These are phyloP conservation scores for Starmerella gropengiesseri DNA, from an alignment of 805 yeast genomes.

Conservation along the genomic window DNA sequence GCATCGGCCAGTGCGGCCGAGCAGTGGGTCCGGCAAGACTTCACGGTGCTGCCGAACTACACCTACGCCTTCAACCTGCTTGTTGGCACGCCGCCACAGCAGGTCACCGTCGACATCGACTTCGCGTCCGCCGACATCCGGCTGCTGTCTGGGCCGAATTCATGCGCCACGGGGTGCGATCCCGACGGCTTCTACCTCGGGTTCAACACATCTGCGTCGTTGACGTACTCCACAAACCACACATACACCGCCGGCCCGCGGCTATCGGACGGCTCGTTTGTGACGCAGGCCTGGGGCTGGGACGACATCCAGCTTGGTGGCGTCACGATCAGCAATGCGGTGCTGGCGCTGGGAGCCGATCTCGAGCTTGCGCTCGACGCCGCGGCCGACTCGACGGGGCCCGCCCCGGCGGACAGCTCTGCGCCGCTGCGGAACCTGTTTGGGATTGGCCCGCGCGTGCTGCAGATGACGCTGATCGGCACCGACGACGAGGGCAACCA, in stretches of 20 bases:
- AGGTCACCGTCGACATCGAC: constrained; percentile 12
- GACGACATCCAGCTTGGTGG: constrained; percentile 10
- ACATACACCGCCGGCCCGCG: constrained; percentile 5
- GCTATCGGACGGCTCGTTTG: constrained; percentile 6
- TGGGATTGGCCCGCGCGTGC: constrained; percentile 20
- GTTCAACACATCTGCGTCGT: constrained; percentile 1
- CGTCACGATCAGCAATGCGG: neutral
- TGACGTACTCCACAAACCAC: neutral
- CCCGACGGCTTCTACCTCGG: neutral
- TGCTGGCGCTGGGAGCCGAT: constrained; percentile 2
- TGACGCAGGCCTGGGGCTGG: constrained; percentile 12
- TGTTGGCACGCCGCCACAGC: constrained; percentile 18
- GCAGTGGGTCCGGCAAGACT: constrained; percentile 5
- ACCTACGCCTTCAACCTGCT: constrained; percentile 7
- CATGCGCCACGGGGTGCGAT: constrained; percentile 6
- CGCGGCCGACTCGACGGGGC: too few species aligned
- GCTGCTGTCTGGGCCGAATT: constrained; percentile 5
- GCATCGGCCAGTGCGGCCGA: neutral
- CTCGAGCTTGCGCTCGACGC: too few species aligned
- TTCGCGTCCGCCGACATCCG: constrained; percentile 19
- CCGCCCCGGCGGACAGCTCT: too few species aligned
- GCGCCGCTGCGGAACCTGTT: constrained; percentile 3
- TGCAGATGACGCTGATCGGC: constrained; percentile 12
- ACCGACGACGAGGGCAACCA: constrained; percentile 3
- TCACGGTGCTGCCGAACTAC: constrained; percentile 3